A percentile compares a stretch with the other conserved stretches of the same genome.
phyloP scores from a whole-genome alignment of 2,329 filamentous ascomycete genomes.

The Rhynchosporium graminicola region DNA sequence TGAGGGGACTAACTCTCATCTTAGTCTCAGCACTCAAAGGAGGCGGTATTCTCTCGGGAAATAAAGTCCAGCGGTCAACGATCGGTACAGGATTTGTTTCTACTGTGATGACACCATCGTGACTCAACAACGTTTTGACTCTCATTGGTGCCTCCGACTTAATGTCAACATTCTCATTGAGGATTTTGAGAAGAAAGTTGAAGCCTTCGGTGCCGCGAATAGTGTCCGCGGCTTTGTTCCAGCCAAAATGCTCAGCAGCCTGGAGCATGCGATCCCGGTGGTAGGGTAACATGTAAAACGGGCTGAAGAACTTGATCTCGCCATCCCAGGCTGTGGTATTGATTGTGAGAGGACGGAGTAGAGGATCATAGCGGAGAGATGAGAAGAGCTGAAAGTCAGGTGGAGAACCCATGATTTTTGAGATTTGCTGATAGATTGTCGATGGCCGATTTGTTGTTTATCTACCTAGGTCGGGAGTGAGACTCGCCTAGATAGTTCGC shows the following conservation, averaged over 20 bases:
- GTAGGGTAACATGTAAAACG: conserved; percentile 77
- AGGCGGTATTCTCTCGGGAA: conserved; percentile 56
- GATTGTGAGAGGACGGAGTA: conserved; percentile 45
- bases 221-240: conserved; percentile 48
- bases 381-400: conserved; percentile 64
- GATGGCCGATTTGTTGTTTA: neutral
- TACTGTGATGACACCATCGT: conserved; percentile 50
- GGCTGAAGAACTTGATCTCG: conserved; percentile 50
- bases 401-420: conserved; percentile 1
- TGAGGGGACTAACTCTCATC: conserved; percentile 34
- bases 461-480: neutral
- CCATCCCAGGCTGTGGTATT: conserved; percentile 45
- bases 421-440: neutral
- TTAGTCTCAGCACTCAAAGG: conserved; percentile 41
- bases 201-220: conserved; percentile 52
- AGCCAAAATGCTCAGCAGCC: conserved; percentile 58
- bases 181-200: conserved; percentile 43
- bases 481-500: too few species aligned
- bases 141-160: conserved; percentile 45
- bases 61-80: conserved; percentile 54
- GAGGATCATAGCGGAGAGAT: conserved; percentile 70
- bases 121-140: conserved; percentile 56
- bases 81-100: conserved; percentile 44
- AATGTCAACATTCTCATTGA: conserved; percentile 39
- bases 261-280: conserved; percentile 78